Base-by-base conservation (phyloP, 1,284 basidiomycete genomes). In the Sanghuangporus sanghuang region DNA sequence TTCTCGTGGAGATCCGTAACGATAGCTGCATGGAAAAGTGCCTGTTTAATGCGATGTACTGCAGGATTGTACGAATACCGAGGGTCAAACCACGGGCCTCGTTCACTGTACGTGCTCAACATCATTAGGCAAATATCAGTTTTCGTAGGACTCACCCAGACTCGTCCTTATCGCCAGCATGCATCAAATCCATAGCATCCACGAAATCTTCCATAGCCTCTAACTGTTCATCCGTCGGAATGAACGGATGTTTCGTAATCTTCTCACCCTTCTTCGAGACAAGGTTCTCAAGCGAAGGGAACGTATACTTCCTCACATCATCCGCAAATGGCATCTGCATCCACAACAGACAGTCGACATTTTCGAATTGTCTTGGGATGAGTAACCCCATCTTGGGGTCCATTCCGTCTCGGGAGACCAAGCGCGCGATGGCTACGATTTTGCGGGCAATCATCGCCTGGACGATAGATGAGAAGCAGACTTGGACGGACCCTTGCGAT, bases 251-350 rank as follows among this genome's bases (percentile, higher is more conserved):
- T 66, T 87, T 85, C 6, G 76, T 83, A 49, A 97, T 74, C 3
- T 76, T 75, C 66, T 91, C 86, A 2, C 95, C 95, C 44, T 87
- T 88, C 70, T 86, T 91, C 55, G 86, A 89, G 67, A 90, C 77
- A 39, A 96, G 81, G 9, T 82, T 82, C 48, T 89, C 86, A 42
- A 98, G 80, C 0, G 93, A 93, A 0, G 90, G 86, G 72, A 98
- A 98, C 9, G 85, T 87, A 73, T 94, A 95, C 67, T 86, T 89
- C 65, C 93, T 85, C 60, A 96, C 80, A 70, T 99, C 96, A 71
- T 98, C 95, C 3, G 94, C 92, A 71, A 98, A 98, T 0, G 96
- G 96, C 80, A 97, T 86, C 77, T 89, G 87, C 23, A 85, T 83
- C 91, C 90, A 96, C 58, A 93, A 79, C 67, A 96, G 78, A 72